Evolutionary conservation across 495 filamentous ascomycete genomes (phyloP).

Genomic region (Filosporella fistucella): DNA sequence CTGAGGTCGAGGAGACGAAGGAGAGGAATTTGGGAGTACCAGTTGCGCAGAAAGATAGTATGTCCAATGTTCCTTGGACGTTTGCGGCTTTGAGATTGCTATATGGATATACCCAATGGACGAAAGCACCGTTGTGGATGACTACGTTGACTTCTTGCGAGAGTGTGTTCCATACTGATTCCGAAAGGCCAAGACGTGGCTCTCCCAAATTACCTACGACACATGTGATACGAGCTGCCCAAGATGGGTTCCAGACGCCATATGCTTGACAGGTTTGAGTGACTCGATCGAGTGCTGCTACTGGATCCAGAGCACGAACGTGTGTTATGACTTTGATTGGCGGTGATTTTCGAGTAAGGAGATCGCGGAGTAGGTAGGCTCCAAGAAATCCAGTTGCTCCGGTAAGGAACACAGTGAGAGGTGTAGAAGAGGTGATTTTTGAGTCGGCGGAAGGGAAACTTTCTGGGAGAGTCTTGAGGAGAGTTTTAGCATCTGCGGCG

Average conservation of each 20-base stretch:
- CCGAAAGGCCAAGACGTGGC: slow-evolving; percentile 64
- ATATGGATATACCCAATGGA: slow-evolving; percentile 87
- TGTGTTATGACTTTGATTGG: slow-evolving; percentile 67
- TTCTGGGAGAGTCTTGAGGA: slow-evolving; percentile 45
- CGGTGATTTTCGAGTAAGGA: slow-evolving; percentile 56
- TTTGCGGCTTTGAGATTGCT: slow-evolving; percentile 71
- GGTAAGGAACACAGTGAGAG: slow-evolving; percentile 67
- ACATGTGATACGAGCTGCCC: slow-evolving; percentile 56
- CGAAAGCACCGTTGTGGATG: slow-evolving; percentile 86
- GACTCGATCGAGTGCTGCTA: slow-evolving; percentile 45
- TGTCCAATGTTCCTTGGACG: slow-evolving; percentile 75
- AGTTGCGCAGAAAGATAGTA: slow-evolving; percentile 66
- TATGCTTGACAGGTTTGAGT: slow-evolving; percentile 60
- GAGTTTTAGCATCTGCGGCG: slow-evolving; percentile 58
- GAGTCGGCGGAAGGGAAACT: slow-evolving; percentile 31
- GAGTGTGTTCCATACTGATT: slow-evolving; percentile 57
- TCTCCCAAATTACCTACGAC: slow-evolving; percentile 71
- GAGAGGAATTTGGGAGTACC: slow-evolving; percentile 76
- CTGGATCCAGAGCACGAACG: slow-evolving; percentile 59
- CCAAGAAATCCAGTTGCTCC: slow-evolving; percentile 92
- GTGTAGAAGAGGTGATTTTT: slow-evolving; percentile 27
- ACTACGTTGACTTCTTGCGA: slow-evolving; percentile 66
- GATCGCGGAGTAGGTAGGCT: slow-evolving; percentile 70
- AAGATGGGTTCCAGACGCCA: slow-evolving; percentile 73
- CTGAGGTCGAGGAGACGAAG: slow-evolving; percentile 84